Percentiles rank a stretch among this genome's conserved stretches.
Evolutionary conservation across 2,329 filamentous ascomycete species (phyloP).

Genomic region (Fusarium nematophilum): DNA sequence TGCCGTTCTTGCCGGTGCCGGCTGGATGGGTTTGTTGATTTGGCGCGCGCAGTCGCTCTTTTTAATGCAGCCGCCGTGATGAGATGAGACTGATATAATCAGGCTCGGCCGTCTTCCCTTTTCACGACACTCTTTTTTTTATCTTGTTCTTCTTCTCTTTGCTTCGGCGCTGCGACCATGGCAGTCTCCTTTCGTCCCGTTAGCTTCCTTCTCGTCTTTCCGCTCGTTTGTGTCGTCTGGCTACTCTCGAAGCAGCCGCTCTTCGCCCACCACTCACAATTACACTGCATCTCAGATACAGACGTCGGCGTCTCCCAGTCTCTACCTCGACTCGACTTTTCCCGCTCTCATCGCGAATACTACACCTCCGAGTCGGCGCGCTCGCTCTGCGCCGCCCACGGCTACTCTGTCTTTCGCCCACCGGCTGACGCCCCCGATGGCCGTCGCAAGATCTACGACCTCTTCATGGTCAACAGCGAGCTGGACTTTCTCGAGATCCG

Average conservation of each 20-base stretch:
- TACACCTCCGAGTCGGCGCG: conserved; percentile 46
- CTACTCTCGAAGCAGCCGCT: conserved; percentile 34
- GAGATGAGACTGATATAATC: background rate
- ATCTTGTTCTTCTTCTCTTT: background rate
- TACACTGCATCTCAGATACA: conserved; percentile 34
- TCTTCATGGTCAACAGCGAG: conserved; percentile 72
- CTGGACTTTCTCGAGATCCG: conserved; percentile 75
- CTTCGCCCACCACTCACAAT: conserved; percentile 22
- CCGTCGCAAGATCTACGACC: conserved; percentile 57
- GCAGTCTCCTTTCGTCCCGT: conserved; percentile 12
- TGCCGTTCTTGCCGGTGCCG: conserved; percentile 20
- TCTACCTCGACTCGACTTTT: conserved; percentile 44
- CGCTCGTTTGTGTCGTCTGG: conserved; percentile 19
- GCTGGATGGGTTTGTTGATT: background rate
- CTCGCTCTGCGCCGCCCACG: conserved; percentile 48
- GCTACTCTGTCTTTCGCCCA: conserved; percentile 47
- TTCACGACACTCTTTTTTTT: background rate
- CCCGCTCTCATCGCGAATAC: conserved; percentile 37
- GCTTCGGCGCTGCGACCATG: conserved; percentile 7
- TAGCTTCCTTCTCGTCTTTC: conserved; percentile 15
- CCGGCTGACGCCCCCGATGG: conserved; percentile 26
- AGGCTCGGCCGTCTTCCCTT: background rate
- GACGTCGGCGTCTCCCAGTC: conserved; percentile 35
- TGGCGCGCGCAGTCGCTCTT: background rate
- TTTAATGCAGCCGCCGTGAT: conserved; percentile 5